Conservation (phyloP, 2,329 filamentous ascomycete genomes). For the Fusarium liriodendri region DNA sequence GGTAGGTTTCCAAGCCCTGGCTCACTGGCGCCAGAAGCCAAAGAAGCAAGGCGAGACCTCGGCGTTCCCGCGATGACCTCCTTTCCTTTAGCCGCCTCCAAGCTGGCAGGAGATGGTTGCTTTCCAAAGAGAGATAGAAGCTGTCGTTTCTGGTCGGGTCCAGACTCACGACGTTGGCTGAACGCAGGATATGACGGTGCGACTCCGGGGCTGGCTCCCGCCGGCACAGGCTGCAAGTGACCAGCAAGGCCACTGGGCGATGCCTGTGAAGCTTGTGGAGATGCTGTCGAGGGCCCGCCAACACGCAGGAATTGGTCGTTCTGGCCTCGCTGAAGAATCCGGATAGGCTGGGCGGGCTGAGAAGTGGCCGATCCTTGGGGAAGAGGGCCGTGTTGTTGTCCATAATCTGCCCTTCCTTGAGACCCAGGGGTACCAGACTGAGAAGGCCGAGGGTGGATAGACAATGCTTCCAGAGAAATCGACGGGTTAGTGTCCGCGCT, state of each 20-base stretch:
- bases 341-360: slow-evolving; percentile 41
- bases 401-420: slow-evolving; percentile 29
- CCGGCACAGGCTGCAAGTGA: slow-evolving; percentile 29
- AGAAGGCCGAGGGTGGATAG: slow-evolving; percentile 25
- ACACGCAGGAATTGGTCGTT: slow-evolving; percentile 36
- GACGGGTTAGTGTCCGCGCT: slow-evolving; percentile 27
- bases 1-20: slow-evolving; percentile 22
- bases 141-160: slow-evolving; percentile 48
- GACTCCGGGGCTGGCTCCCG: slow-evolving; percentile 32
- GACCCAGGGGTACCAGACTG: slow-evolving; percentile 27
- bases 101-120: slow-evolving; percentile 39
- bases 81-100: slow-evolving; percentile 41
- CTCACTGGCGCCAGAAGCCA: slow-evolving; percentile 55
- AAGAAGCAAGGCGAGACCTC: slow-evolving; percentile 56
- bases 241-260: slow-evolving; percentile 33
- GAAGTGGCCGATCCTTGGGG: slow-evolving; percentile 4
- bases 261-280: slow-evolving; percentile 40
- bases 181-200: slow-evolving; percentile 31
- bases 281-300: slow-evolving; percentile 13
- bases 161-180: slow-evolving; percentile 41
- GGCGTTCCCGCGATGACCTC: slow-evolving; percentile 38
- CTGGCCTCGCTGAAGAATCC: slow-evolving; percentile 53
- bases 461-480: slow-evolving; percentile 37
- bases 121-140: slow-evolving; percentile 74
- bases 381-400: slow-evolving; percentile 28